phyloP scores from a whole-genome alignment of 2,329 filamentous ascomycete genomes.

The Microdochium trichocladiopsis region DNA sequence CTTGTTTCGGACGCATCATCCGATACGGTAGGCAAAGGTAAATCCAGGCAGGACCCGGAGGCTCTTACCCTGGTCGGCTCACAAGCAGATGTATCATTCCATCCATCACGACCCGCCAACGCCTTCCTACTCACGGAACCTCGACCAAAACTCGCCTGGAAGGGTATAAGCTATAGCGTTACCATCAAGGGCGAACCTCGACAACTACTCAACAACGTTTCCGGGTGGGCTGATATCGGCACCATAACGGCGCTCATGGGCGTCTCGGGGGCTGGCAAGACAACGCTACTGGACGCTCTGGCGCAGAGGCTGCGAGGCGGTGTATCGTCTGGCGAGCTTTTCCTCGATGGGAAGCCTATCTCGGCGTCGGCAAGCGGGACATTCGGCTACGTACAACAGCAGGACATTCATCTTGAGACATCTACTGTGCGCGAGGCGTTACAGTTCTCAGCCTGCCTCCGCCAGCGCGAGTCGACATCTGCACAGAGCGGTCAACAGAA shows the following conservation, averaged over 20 bases:
- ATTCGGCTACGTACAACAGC: constrained; percentile 67
- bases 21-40: background rate
- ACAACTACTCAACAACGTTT: constrained; percentile 61
- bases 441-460: constrained; percentile 61
- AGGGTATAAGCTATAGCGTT: constrained; percentile 64
- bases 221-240: constrained; percentile 73
- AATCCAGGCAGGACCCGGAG: background rate
- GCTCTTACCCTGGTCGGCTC: background rate
- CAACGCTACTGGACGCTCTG: constrained; percentile 71
- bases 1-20: background rate
- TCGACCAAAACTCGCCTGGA: constrained; percentile 49
- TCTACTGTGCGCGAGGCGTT: constrained; percentile 62
- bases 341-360: constrained; percentile 60
- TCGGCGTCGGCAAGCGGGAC: constrained; percentile 59
- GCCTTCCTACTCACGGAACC: background rate
- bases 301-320: constrained; percentile 65
- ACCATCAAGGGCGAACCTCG: constrained; percentile 56
- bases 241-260: constrained; percentile 77
- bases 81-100: background rate
- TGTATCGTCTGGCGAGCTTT: constrained; percentile 58
- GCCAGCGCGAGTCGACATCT: constrained; percentile 44
- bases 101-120: background rate
- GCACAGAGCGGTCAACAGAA: constrained; percentile 54
- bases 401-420: constrained; percentile 63
- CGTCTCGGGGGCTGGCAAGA: constrained; percentile 76